Percentiles rank a stretch among this genome's conserved stretches.
Conservation (phyloP, 306 rosid species). For the Corylus americana region DNA sequence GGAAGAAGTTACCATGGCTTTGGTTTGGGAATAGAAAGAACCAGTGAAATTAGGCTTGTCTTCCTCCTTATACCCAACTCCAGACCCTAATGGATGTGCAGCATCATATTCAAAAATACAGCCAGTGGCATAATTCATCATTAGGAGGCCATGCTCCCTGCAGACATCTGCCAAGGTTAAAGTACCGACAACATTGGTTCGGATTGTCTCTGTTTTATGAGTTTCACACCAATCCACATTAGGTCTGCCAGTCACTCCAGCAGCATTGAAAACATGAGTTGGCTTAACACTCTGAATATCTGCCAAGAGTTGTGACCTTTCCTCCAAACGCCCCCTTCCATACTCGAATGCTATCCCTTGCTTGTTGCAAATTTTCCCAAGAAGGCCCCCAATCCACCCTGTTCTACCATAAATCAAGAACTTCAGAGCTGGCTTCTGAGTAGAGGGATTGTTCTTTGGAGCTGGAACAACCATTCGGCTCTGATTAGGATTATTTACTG, state of each 20-base stretch:
- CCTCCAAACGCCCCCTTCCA: constrained; percentile 50
- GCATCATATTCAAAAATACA: too few species aligned
- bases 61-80: too few species aligned
- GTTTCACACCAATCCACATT: constrained; percentile 63
- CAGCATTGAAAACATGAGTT: constrained; percentile 59
- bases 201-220: constrained; percentile 45
- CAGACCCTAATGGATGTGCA: too few species aligned
- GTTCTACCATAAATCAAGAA: constrained; percentile 54
- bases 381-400: constrained; percentile 60
- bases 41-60: constrained; percentile 1
- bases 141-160: too few species aligned
- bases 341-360: constrained; percentile 43
- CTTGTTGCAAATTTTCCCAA: constrained; percentile 53
- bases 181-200: too few species aligned
- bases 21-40: constrained; percentile 50
- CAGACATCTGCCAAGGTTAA: too few species aligned
- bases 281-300: constrained; percentile 48
- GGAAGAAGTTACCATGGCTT: constrained; percentile 43
- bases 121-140: too few species aligned
- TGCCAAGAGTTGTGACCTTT: constrained; percentile 42
- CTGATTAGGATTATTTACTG: constrained; percentile 23
- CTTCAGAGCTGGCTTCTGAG: constrained; percentile 41
- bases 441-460: constrained; percentile 16
- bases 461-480: constrained; percentile 32
- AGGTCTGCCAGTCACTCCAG: constrained; percentile 47